Base-by-base conservation (phyloP, 2,329 filamentous ascomycete genomes). In the Aspergillus phoenicis region DNA sequence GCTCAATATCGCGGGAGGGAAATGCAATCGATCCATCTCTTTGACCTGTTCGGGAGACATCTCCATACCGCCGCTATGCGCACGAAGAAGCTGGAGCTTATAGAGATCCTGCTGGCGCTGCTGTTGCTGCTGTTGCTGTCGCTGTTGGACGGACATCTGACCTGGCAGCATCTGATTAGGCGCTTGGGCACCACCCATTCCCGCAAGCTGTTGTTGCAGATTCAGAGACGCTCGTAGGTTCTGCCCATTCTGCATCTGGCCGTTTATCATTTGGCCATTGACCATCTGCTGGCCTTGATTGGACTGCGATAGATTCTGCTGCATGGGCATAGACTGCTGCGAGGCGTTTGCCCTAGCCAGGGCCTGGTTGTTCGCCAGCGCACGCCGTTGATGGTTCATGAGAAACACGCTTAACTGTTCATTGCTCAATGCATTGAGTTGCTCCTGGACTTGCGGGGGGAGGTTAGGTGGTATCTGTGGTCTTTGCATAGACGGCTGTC, bases 1-100 rank as follows among this genome's bases (percentile, higher is more conserved):
- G 57, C 69, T 71, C 11, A 77, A 64, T n/a, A 76, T 71, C 10
- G 66, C 68, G 2, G 68, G 71, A 5, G 78, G 79, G 57, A 80
- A 80, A 8, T 64, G 62, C 5, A 73, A 38, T 26, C 69, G 69
- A 62, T 81, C 79, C 79, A 81, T 81, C 47, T 79, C 73, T 59
- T 71, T 73, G n/a, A 70, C 61, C 61, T 80, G 77, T 4, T 80
- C 75, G 2, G 71, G 69, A 8, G 70, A 80, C 72, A 81, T 75
- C 39, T 75, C 74, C 52, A 75, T 66, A 13, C 62, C 69, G 26
- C 66, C 67, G 52, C 67, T 72, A 33, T 74, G 73, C 36, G 75
- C 70, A 8, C 73, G 75, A 59, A 76, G 60, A 15, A 74, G 59
- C 30, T 75, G 71, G 33, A 76, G 63, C 56, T 74, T 72, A 33